Base-by-base conservation (phyloP, 2,329 filamentous ascomycete genomes). In the Fusarium sp. region DNA sequence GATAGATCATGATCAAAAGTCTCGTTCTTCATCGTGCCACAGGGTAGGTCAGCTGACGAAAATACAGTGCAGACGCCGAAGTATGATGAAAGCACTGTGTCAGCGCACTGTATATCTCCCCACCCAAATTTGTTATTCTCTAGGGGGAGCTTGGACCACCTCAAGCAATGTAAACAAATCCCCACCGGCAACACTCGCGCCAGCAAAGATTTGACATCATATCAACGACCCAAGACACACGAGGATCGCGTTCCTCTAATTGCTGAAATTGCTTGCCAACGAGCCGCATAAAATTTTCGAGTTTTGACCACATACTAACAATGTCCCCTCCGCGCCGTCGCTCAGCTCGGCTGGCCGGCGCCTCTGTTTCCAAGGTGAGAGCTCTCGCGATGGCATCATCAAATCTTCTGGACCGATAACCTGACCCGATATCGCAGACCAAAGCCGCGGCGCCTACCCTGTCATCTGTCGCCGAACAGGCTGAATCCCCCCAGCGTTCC, bases 261-360 rank as follows among this genome's bases (percentile, higher is more conserved):
- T 69, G 66, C 63, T 70, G 59, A 72, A 70, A 76, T 71, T 78
- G 69, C 69, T 66, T 61, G 58, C 49, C 64, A 55, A 71, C 68
- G 58, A 61, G 46, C 64, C 62, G 68, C 65, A 72, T 74, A 69
- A 62, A 46, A 40, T 69, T 60, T 35, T 33, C 59, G 49, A 64
- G 56, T 59, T 57, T 67, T 55, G 53, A 62, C 59, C 56, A 66
- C 53, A 64, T 70, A 70, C 69, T 64, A 38, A 81, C 56, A 69
- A 85, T 85, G 82, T 81, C 83, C 62, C 82, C 82, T 60, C 82
- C 83, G 66, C 83, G 83, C 77, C 84, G 84, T 76, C 83, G 84
- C 67, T 86, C 84, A 63, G 84, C 84, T 74, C 83, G 84, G 74
- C 79, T 86, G 79, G 84, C 84, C 63, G 78, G 78, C 71, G 75